A percentile compares a stretch with the other conserved stretches of the same genome.
phyloP scores from a whole-genome alignment of 495 filamentous ascomycete genomes.

The Trichoderma virens region DNA sequence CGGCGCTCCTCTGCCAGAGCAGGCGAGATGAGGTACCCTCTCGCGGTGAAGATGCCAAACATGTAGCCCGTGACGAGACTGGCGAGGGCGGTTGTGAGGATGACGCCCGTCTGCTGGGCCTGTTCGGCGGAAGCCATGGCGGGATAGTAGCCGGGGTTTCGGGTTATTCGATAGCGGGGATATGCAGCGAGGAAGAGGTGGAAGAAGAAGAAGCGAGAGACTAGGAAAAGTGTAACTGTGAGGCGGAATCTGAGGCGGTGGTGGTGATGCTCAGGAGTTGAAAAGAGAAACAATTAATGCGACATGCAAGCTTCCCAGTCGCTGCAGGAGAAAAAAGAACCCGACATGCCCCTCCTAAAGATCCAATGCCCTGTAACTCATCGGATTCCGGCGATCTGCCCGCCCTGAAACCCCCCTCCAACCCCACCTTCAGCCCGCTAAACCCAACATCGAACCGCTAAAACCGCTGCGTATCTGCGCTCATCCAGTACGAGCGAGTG shows the following conservation, averaged over 20 bases:
- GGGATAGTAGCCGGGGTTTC: background rate
- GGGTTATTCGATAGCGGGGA: background rate
- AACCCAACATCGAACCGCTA: too few species aligned
- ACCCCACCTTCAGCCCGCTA: background rate
- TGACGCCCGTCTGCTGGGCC: conserved; percentile 19
- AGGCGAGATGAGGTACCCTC: conserved; percentile 43
- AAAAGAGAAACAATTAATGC: background rate
- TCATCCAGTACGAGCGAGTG: background rate
- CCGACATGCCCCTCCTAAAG: background rate
- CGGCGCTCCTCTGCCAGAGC: conserved; percentile 27
- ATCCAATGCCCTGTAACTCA: background rate
- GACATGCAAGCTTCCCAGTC: background rate
- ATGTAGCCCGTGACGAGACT: conserved; percentile 58
- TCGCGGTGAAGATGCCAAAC: conserved; percentile 42
- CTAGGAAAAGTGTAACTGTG: too few species aligned
- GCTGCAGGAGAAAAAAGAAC: background rate
- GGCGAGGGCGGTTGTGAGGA: conserved; percentile 56
- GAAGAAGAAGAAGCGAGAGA: background rate
- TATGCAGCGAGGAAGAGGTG: background rate
- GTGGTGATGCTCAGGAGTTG: background rate
- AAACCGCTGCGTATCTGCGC: background rate
- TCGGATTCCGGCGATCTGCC: background rate
- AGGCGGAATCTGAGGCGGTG: background rate
- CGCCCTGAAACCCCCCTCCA: background rate
- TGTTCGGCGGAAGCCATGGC: conserved; percentile 7